Evolutionary conservation across 2,329 filamentous ascomycete genomes (phyloP).

Genomic region (Neonectria sp.): DNA sequence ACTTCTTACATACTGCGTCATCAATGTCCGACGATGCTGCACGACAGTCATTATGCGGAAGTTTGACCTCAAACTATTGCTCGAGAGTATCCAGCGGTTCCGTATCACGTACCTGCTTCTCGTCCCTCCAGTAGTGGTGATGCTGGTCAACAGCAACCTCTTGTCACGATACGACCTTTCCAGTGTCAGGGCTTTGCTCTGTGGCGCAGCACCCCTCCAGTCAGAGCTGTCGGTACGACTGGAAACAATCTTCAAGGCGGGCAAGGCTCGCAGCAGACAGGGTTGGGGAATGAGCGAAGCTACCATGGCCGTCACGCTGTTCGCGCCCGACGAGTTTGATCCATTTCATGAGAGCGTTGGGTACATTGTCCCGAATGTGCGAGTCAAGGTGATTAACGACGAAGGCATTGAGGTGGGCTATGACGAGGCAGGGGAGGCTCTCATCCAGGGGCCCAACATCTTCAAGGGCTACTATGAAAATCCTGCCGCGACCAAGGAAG

Average conservation of each 20-base stretch:
- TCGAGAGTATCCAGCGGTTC: constrained; percentile 11
- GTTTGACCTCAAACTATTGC: not conserved
- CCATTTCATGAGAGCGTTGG: constrained; percentile 5
- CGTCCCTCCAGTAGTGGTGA: constrained; percentile 16
- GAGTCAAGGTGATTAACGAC: constrained; percentile 1
- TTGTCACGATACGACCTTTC: constrained; percentile 12
- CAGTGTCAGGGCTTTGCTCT: constrained; percentile 11
- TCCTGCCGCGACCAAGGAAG: not conserved
- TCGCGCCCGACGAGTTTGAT: constrained; percentile 27
- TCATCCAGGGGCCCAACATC: constrained; percentile 6
- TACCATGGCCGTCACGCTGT: constrained; percentile 11
- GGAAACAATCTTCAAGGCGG: constrained; percentile 9
- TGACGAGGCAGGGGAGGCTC: constrained; percentile 5
- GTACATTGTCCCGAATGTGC: constrained; percentile 16
- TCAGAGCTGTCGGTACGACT: constrained; percentile 11
- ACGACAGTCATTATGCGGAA: constrained; percentile 18
- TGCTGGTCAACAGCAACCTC: constrained; percentile 14
- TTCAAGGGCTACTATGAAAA: constrained; percentile 21
- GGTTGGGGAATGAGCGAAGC: constrained; percentile 30
- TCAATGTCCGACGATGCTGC: constrained; percentile 10
- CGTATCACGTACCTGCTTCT: constrained; percentile 8
- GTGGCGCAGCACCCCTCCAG: constrained; percentile 24
- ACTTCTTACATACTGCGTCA: constrained; percentile 3
- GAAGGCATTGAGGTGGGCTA: not conserved
- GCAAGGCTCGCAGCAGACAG: constrained; percentile 10